Conservation (phyloP, 495 filamentous ascomycete species). For the Astrothelium subdiscretum region DNA sequence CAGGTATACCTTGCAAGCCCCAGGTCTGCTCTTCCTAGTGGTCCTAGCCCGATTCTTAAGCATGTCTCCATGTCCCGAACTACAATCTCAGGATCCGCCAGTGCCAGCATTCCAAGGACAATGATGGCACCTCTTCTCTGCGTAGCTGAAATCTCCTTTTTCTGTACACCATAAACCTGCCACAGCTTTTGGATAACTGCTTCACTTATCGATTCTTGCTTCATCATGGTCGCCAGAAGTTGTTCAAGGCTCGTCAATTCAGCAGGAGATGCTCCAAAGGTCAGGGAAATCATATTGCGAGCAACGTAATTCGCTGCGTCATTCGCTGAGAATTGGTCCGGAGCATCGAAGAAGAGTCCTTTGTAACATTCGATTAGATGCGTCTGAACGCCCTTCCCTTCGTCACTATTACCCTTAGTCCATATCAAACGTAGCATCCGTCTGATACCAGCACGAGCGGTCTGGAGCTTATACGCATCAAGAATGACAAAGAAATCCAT, state of each 20-base stretch:
- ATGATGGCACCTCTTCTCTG: conserved; percentile 91
- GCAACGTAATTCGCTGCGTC: conserved; percentile 94
- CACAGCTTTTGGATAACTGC: conserved; percentile 84
- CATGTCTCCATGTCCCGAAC: conserved; percentile 89
- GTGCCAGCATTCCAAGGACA: conserved; percentile 91
- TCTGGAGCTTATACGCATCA: conserved; percentile 90
- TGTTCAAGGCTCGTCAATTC: conserved; percentile 94
- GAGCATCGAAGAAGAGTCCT: conserved; percentile 88
- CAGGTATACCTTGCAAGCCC: conserved; percentile 90
- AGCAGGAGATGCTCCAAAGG: conserved; percentile 85
- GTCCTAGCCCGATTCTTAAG: conserved; percentile 78
- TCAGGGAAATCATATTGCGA: conserved; percentile 96
- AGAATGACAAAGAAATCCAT: conserved; percentile 97
- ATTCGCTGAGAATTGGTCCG: conserved; percentile 72
- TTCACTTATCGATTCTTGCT: conserved; percentile 72
- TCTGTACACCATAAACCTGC: conserved; percentile 93
- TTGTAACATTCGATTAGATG: conserved; percentile 97
- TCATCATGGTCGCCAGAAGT: conserved; percentile 94
- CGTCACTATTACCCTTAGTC: conserved; percentile 98
- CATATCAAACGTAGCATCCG: conserved; percentile 94
- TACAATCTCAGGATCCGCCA: conserved; percentile 83
- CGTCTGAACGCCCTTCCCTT: conserved; percentile 94
- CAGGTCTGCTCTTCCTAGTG: conserved; percentile 67
- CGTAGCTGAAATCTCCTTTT: conserved; percentile 82
- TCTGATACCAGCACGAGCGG: conserved; percentile 76